These are phyloP conservation scores for Monilinia aucupariae DNA, from an alignment of 2,329 filamentous ascomycete species.

Conservation along the genomic window DNA sequence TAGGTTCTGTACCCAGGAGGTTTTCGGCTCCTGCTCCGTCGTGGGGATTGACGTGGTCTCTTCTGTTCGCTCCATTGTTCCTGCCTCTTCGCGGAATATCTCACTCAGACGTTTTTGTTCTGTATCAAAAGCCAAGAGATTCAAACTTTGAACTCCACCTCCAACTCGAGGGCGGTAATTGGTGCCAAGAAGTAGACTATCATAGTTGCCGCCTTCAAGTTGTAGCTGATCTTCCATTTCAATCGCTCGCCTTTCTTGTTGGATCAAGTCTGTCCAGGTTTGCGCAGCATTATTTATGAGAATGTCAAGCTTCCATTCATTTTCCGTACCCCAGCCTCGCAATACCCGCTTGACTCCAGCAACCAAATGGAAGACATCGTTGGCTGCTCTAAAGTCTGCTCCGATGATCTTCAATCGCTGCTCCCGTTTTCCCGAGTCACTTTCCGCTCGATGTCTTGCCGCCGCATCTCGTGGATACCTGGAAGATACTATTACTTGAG, in stretches of 20 bases:
- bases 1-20: conserved; percentile 22
- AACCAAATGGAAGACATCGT: conserved; percentile 7
- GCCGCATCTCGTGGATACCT: conserved; percentile 22
- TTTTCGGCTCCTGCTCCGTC: conserved; percentile 4
- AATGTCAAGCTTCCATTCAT: conserved; percentile 18
- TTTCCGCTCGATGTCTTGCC: conserved; percentile 18
- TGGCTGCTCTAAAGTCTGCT: conserved; percentile 11
- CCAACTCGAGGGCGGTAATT: conserved; percentile 4
- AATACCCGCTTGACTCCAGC: background rate
- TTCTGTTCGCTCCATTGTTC: background rate
- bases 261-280: conserved; percentile 21
- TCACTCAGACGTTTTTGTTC: conserved; percentile 1
- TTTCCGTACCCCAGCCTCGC: background rate
- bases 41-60: background rate
- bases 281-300: conserved; percentile 25
- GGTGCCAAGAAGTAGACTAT: background rate
- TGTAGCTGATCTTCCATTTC: conserved; percentile 10
- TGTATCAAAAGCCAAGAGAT: conserved; percentile 6
- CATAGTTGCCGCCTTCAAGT: background rate
- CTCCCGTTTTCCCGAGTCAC: conserved; percentile 15
- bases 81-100: background rate
- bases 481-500: conserved; percentile 21
- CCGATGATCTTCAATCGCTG: conserved; percentile 15
- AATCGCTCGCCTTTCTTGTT: conserved; percentile 17
- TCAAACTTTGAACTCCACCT: conserved; percentile 1